phyloP scores from a whole-genome alignment of 805 yeast genomes.

The Starmerella kuoi region DNA sequence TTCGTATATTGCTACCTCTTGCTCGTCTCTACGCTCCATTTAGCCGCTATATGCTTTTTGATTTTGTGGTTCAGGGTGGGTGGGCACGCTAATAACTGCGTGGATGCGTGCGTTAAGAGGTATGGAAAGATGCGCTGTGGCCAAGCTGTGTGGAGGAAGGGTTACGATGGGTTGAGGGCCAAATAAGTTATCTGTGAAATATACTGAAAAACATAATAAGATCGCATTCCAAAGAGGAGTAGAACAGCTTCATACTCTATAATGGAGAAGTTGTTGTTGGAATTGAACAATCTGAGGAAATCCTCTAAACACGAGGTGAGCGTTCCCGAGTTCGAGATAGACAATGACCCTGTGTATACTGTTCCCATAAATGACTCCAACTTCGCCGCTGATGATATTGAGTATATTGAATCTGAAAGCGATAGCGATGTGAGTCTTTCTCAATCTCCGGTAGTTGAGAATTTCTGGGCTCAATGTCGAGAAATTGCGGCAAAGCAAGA shows the following conservation, averaged over 20 bases:
- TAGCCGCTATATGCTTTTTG: too few relatives aligned
- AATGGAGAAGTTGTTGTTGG: slow-evolving; percentile 12
- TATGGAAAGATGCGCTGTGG: too few relatives aligned
- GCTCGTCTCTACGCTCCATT: neutral
- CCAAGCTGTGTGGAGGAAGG: too few relatives aligned
- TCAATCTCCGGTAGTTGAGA: neutral
- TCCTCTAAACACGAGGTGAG: neutral
- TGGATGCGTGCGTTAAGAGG: too few relatives aligned
- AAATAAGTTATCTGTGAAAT: too few relatives aligned
- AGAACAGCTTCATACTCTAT: too few relatives aligned
- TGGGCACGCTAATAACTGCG: neutral
- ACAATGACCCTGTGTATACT: slow-evolving; percentile 16
- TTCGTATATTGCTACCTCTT: slow-evolving; percentile 9
- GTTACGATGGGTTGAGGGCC: too few relatives aligned
- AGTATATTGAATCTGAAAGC: neutral
- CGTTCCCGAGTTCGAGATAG: slow-evolving; percentile 13
- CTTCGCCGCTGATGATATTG: neutral
- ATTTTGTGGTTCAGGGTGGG: slow-evolving; percentile 1
- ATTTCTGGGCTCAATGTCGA: neutral
- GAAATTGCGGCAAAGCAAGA: slow-evolving; percentile 7
- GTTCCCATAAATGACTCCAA: too few relatives aligned
- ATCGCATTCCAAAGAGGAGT: too few relatives aligned
- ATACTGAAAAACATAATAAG: too few relatives aligned
- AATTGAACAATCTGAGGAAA: slow-evolving; percentile 7
- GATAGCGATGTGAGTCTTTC: neutral